Percentiles rank a stretch among this genome's conserved stretches.
These are phyloP conservation scores for Candida railenensis DNA, from an alignment of 805 yeast genomes.

Conservation along the genomic window DNA sequence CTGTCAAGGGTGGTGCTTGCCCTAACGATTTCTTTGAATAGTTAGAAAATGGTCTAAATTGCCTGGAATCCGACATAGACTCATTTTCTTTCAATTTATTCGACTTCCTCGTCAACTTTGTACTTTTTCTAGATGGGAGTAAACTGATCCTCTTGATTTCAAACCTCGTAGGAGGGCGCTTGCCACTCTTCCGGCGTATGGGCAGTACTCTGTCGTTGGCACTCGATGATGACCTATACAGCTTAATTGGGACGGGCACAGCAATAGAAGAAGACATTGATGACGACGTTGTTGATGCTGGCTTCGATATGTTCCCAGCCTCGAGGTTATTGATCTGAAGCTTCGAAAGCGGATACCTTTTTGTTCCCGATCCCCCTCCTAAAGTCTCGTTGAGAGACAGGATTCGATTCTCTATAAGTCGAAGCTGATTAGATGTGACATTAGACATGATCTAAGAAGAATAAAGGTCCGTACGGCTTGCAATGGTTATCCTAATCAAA, in stretches of 20 bases:
- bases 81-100: not conserved
- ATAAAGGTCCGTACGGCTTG: not conserved
- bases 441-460: constrained; percentile 5
- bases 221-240: not conserved
- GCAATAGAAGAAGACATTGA: not conserved
- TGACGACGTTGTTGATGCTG: not conserved
- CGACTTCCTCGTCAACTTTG: not conserved
- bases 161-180: constrained; percentile 2
- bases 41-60: not conserved
- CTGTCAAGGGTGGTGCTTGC: not conserved
- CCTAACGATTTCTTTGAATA: not conserved
- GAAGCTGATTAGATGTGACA: constrained; percentile 15
- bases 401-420: constrained; percentile 19
- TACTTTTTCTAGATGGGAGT: constrained; percentile 1
- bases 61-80: not conserved
- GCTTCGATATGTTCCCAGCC: constrained; percentile 1
- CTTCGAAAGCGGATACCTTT: constrained; percentile 15
- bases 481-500: too few species aligned
- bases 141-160: constrained; percentile 3
- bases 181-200: not conserved
- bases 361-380: not conserved
- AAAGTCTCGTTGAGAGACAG: constrained; percentile 17
- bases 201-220: constrained; percentile 4
- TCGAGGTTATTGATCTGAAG: constrained; percentile 14
- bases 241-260: not conserved